Evolutionary conservation across 2,329 filamentous ascomycete genomes (phyloP).

Genomic region (Paramyrothecium sp.): DNA sequence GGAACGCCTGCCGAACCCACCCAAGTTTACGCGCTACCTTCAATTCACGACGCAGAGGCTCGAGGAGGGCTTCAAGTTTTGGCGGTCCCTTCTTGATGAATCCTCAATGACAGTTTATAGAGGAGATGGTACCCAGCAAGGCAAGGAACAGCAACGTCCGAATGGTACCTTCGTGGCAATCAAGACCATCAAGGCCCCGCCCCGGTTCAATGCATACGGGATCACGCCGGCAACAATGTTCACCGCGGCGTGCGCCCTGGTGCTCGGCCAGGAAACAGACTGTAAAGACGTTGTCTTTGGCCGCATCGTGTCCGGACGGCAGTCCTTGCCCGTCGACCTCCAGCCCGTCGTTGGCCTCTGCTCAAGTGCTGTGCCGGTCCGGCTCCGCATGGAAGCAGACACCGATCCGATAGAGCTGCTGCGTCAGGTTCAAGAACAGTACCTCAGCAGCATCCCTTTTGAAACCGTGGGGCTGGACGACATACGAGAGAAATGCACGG

Average conservation of each 20-base stretch:
- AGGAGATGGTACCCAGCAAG: not conserved
- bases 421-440: constrained; percentile 8
- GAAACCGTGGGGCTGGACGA: constrained; percentile 10
- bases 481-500: constrained; percentile 9
- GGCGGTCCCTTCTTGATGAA: constrained; percentile 3
- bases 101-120: constrained; percentile 4
- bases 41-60: constrained; percentile 4
- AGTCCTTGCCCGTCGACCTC: constrained; percentile 5
- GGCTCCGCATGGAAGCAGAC: not conserved
- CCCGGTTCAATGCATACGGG: not conserved
- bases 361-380: constrained; percentile 8
- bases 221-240: constrained; percentile 12
- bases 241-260: constrained; percentile 7
- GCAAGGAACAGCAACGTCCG: not conserved
- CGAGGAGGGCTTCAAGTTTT: constrained; percentile 7
- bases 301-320: constrained; percentile 9
- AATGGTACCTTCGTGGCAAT: too few species aligned
- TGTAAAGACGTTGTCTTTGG: constrained; percentile 8
- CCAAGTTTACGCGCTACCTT: constrained; percentile 8
- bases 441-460: constrained; percentile 4
- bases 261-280: not conserved
- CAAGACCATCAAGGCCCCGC: constrained; percentile 1
- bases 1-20: not conserved
- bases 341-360: constrained; percentile 10
- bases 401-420: not conserved